phyloP scores from a whole-genome alignment of 805 yeast species.

The Candida pseudofarinosa region DNA sequence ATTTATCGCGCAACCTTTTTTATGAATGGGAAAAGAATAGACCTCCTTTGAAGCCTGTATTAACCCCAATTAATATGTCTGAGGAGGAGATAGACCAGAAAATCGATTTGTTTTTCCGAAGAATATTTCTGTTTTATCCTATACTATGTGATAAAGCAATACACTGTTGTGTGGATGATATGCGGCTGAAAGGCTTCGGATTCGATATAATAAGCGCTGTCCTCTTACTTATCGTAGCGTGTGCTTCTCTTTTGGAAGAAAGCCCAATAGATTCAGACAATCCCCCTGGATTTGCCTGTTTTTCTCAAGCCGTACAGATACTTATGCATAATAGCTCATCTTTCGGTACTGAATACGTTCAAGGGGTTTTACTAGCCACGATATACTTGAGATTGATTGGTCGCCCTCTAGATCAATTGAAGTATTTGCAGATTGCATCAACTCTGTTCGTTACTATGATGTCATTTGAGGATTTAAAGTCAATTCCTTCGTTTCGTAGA shows the following conservation, averaged over 20 bases:
- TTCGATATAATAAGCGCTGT: not conserved
- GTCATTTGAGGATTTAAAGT: not conserved
- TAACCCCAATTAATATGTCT: not conserved
- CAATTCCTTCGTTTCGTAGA: not conserved
- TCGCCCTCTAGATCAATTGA: not conserved
- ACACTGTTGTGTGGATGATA: not conserved
- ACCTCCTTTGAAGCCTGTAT: not conserved
- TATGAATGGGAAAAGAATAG: not conserved
- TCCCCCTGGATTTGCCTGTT: not conserved
- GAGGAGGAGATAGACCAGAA: not conserved
- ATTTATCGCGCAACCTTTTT: not conserved
- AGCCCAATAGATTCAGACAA: not conserved
- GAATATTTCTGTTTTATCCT: not conserved
- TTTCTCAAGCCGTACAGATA: not conserved
- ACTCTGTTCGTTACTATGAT: not conserved
- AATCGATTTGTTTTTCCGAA: not conserved
- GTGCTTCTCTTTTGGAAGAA: not conserved
- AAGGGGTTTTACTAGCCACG: not conserved
- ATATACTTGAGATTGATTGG: not conserved
- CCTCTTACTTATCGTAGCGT: not conserved
- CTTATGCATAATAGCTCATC: not conserved
- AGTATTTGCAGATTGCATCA: not conserved
- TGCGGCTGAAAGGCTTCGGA: not conserved
- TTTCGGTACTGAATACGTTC: not conserved
- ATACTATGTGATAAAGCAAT: not conserved